These are phyloP conservation scores for Kodamaea fukazawae DNA, from an alignment of 805 yeast species.

Conservation along the genomic window DNA sequence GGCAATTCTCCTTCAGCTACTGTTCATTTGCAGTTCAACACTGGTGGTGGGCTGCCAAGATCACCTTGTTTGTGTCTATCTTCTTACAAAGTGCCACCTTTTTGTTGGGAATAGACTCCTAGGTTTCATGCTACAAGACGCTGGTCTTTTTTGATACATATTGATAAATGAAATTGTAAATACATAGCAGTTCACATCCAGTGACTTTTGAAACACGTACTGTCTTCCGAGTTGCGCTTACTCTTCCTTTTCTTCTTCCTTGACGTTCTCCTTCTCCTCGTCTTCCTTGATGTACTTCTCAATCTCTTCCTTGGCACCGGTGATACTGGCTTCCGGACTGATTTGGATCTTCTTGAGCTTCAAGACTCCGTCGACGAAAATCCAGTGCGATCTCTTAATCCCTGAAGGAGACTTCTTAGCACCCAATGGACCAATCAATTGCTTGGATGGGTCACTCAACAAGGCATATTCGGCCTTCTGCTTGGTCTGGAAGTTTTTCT, in stretches of 20 bases:
- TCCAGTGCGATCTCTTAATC: conserved; percentile 87
- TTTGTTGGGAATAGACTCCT: conserved; percentile 1
- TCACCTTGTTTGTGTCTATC: conserved; percentile 33
- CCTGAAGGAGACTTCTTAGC: conserved; percentile 80
- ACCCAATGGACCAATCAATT: conserved; percentile 71
- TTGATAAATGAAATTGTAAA: too few relatives aligned
- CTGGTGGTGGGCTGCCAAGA: conserved; percentile 91
- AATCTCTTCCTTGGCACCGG: conserved; percentile 57
- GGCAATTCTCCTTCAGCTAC: conserved; percentile 68
- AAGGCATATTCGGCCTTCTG: conserved; percentile 72
- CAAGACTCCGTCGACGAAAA: conserved; percentile 75
- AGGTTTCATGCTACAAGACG: too few relatives aligned
- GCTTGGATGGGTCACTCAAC: conserved; percentile 70
- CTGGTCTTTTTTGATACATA: too few relatives aligned
- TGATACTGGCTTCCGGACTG: conserved; percentile 51
- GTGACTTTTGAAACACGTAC: too few relatives aligned
- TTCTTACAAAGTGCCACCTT: conserved; percentile 17
- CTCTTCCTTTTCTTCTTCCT: conserved; percentile 6
- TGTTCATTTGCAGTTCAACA: conserved; percentile 89
- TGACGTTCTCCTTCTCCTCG: conserved; percentile 5
- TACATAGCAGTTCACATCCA: too few relatives aligned
- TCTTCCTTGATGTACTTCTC: conserved; percentile 35
- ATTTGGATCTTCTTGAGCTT: conserved; percentile 50
- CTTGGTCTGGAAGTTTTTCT: conserved; percentile 69
- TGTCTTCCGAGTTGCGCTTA: too few relatives aligned